A percentile compares a stretch with the other conserved stretches of the same genome.
Evolutionary conservation across 2,329 filamentous ascomycete genomes (phyloP).

Genomic region (Fusarium haematococcum): DNA sequence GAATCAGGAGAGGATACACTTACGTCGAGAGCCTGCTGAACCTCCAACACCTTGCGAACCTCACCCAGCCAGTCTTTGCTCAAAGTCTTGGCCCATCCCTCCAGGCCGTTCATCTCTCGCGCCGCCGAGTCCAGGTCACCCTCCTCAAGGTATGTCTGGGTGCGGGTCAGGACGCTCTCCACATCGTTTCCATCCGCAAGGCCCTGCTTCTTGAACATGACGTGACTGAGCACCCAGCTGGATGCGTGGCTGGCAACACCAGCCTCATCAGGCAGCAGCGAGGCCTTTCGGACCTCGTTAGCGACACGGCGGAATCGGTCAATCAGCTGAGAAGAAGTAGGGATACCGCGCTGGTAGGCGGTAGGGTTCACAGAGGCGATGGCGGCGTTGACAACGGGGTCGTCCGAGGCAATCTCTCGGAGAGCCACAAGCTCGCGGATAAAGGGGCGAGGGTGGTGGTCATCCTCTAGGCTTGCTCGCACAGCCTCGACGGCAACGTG

Average conservation of each 20-base stretch:
- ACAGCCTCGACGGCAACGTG: constrained; percentile 96
- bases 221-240: constrained; percentile 88
- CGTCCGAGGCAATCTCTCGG: constrained; percentile 88
- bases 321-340: constrained; percentile 85
- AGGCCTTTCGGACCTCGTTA: constrained; percentile 91
- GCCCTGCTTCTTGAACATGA: constrained; percentile 95
- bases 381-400: constrained; percentile 89
- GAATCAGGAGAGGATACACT: constrained; percentile 53
- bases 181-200: constrained; percentile 88
- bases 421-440: constrained; percentile 92
- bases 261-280: constrained; percentile 90
- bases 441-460: constrained; percentile 81
- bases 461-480: constrained; percentile 82
- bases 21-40: constrained; percentile 95
- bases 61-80: constrained; percentile 95
- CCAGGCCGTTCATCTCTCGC: constrained; percentile 91
- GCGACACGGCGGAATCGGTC: constrained; percentile 97
- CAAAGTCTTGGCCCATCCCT: constrained; percentile 95
- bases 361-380: constrained; percentile 96
- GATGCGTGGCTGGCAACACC: constrained; percentile 95
- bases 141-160: constrained; percentile 91
- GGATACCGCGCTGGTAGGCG: constrained; percentile 92
- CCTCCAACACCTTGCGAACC: constrained; percentile 91
- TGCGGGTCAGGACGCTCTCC: constrained; percentile 90
- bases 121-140: constrained; percentile 92